phyloP scores from a whole-genome alignment of 2,329 filamentous ascomycete genomes.

The Fusarium sp. region DNA sequence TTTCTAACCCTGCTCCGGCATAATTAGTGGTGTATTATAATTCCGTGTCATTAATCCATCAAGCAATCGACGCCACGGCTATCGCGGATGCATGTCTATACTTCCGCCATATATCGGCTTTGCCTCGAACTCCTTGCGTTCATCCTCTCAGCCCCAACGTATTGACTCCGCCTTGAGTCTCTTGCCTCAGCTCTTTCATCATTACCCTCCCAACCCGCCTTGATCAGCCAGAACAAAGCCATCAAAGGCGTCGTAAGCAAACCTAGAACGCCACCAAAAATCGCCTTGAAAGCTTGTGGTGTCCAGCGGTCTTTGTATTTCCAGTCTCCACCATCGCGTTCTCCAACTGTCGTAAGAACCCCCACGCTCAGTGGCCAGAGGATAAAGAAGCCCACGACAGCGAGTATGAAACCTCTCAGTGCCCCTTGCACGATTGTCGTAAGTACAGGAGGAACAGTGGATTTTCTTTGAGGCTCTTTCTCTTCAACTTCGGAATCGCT shows the following conservation, averaged over 20 bases:
- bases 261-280: slow-evolving; percentile 56
- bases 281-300: slow-evolving; percentile 59
- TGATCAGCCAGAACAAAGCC: slow-evolving; percentile 59
- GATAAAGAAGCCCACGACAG: slow-evolving; percentile 50
- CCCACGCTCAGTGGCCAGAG: slow-evolving; percentile 56
- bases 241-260: slow-evolving; percentile 57
- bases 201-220: slow-evolving; percentile 54
- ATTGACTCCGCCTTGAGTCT: neutral
- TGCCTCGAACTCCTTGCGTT: neutral
- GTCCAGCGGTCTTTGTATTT: slow-evolving; percentile 53
- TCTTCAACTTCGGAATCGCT: neutral
- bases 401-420: slow-evolving; percentile 40
- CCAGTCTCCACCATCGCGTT: slow-evolving; percentile 52
- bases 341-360: slow-evolving; percentile 51
- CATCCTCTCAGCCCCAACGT: neutral
- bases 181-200: slow-evolving; percentile 8
- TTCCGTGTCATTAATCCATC: neutral
- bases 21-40: neutral
- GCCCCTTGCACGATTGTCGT: slow-evolving; percentile 42
- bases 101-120: neutral
- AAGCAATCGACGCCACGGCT: neutral
- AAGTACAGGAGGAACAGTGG: neutral
- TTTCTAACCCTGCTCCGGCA: neutral
- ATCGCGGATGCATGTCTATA: neutral
- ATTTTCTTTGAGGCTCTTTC: neutral